These are phyloP conservation scores for Trichoderma cornu-damae DNA, from an alignment of 2,329 filamentous ascomycete species.

Conservation along the genomic window DNA sequence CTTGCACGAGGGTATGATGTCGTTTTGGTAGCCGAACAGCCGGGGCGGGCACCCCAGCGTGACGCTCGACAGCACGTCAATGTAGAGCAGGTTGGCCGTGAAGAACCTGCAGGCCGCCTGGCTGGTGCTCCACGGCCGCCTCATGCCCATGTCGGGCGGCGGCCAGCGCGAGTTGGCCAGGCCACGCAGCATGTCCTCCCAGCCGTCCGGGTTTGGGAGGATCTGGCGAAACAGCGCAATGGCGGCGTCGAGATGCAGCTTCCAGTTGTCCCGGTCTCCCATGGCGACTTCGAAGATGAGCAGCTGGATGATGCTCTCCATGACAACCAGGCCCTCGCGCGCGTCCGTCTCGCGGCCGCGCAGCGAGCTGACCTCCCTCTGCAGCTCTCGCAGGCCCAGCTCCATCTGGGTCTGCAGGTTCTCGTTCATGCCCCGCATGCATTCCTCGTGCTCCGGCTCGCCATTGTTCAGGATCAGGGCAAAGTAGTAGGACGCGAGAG, in stretches of 20 bases:
- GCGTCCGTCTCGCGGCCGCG: constrained; percentile 28
- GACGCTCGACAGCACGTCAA: constrained; percentile 48
- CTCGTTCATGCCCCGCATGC: constrained; percentile 33
- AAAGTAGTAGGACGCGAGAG: constrained; percentile 54
- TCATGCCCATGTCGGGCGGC: constrained; percentile 30
- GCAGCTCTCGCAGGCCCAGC: constrained; percentile 41
- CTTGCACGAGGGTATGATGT: constrained; percentile 34
- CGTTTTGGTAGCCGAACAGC: constrained; percentile 38
- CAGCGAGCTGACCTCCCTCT: constrained; percentile 38
- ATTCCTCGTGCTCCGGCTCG: constrained; percentile 32
- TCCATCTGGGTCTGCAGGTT: constrained; percentile 43
- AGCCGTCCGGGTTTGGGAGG: constrained; percentile 34
- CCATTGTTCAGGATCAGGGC: constrained; percentile 39
- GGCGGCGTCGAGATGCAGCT: constrained; percentile 47
- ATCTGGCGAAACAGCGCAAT: constrained; percentile 46
- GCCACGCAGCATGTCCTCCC: constrained; percentile 34
- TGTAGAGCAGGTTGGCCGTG: constrained; percentile 42
- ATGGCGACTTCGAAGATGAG: constrained; percentile 48
- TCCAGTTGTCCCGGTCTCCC: constrained; percentile 44
- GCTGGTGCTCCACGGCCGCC: constrained; percentile 40
- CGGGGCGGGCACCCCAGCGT: constrained; percentile 40
- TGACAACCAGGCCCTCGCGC: constrained; percentile 34
- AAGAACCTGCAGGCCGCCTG: constrained; percentile 46
- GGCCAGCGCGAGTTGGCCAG: constrained; percentile 33
- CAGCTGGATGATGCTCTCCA: constrained; percentile 50